A percentile compares a stretch with the other conserved stretches of the same genome.
Evolutionary conservation across 2,329 filamentous ascomycete species (phyloP).

Genomic region (Aspergillus calidoustus): DNA sequence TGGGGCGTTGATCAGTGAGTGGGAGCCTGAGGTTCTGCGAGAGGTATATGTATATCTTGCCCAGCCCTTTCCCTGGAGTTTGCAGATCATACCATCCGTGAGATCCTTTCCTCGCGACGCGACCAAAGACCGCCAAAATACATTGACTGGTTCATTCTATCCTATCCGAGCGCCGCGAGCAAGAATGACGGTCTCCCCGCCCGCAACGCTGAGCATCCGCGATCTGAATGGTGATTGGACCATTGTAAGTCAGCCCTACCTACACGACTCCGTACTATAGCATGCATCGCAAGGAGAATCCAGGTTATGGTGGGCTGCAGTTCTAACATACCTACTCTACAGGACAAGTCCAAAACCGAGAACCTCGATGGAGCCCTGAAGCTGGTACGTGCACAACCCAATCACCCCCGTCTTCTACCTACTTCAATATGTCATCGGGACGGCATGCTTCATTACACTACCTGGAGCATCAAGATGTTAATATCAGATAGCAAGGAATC

Average conservation of each 20-base stretch:
- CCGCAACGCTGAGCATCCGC: neutral
- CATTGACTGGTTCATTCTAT: too few relatives aligned
- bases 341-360: constrained; percentile 3
- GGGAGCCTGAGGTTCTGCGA: too few relatives aligned
- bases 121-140: too few relatives aligned
- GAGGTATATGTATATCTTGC: neutral
- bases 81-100: too few relatives aligned
- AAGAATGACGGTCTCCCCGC: neutral
- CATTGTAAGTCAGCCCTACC: neutral
- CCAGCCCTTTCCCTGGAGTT: neutral
- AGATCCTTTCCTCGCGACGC: too few relatives aligned
- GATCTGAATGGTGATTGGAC: constrained; percentile 5
- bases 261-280: neutral
- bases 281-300: neutral
- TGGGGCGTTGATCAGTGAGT: too few relatives aligned
- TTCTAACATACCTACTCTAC: neutral
- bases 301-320: neutral
- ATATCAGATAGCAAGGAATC: neutral
- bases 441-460: too few relatives aligned
- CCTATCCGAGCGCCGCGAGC: too few relatives aligned
- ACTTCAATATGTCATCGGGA: too few relatives aligned
- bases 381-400: neutral
- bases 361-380: constrained; percentile 5
- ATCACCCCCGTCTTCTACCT: too few relatives aligned
- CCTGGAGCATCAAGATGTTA: neutral